A percentile compares a stretch with the other conserved stretches of the same genome.
phyloP scores from a whole-genome alignment of 768 basidiomycete genomes.

The Serendipita sp. region DNA sequence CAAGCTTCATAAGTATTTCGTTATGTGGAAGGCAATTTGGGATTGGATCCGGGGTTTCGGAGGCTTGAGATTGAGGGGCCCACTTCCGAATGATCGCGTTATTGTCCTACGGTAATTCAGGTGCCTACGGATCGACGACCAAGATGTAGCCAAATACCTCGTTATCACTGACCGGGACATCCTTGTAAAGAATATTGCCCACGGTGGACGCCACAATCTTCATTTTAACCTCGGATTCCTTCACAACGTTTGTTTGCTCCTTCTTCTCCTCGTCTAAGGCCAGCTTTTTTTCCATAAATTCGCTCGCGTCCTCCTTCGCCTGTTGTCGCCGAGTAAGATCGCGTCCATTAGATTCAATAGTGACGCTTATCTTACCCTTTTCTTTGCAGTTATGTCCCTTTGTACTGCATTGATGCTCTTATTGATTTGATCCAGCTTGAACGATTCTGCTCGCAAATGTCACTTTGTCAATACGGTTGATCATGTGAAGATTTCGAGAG shows the following conservation, averaged over 20 bases:
- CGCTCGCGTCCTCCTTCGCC: conserved; percentile 86
- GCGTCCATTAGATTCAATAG: neutral
- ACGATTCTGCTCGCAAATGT: conserved; percentile 47
- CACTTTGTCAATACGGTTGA: too few species aligned
- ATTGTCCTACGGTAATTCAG: conserved; percentile 48
- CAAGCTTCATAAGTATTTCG: conserved; percentile 82
- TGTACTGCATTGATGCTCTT: conserved; percentile 82
- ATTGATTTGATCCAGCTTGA: conserved; percentile 55
- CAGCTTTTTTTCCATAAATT: conserved; percentile 70
- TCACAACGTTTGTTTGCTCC: conserved; percentile 55
- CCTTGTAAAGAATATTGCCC: conserved; percentile 84
- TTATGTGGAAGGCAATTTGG: conserved; percentile 86
- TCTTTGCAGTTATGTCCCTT: conserved; percentile 87
- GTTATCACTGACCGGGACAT: conserved; percentile 68
- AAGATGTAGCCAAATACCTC: conserved; percentile 40
- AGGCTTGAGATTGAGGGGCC: conserved; percentile 66
- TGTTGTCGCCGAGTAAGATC: conserved; percentile 17
- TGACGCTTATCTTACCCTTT: conserved; percentile 42
- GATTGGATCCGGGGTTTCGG: conserved; percentile 47
- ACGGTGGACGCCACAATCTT: conserved; percentile 61
- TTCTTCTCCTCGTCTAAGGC: conserved; percentile 69
- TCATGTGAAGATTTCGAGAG: neutral
- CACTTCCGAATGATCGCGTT: conserved; percentile 68
- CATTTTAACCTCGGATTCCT: conserved; percentile 64
- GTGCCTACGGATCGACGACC: neutral